Percentiles rank a stretch among this genome's conserved stretches.
Evolutionary conservation across 495 filamentous ascomycete genomes (phyloP).

Genomic region (Tuber calosporum): DNA sequence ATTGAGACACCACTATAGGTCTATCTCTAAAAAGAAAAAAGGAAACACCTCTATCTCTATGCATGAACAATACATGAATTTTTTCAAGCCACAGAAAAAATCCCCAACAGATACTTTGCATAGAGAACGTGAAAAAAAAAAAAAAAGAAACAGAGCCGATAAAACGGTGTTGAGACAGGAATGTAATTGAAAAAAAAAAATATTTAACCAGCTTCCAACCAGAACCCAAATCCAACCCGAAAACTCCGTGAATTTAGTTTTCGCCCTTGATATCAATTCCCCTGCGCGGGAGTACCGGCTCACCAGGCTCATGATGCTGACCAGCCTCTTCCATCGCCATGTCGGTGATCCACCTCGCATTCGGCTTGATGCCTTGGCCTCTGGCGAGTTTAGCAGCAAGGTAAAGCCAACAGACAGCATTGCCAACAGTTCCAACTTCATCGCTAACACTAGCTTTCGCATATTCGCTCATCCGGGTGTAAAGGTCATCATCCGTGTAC

Average conservation of each 20-base stretch:
- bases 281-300: conserved; percentile 51
- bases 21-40: not conserved
- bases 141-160: not conserved
- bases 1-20: not conserved
- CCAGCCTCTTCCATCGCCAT: conserved; percentile 65
- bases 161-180: not conserved
- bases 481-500: conserved; percentile 59
- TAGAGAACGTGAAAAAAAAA: not conserved
- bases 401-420: conserved; percentile 70
- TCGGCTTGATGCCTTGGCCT: conserved; percentile 48
- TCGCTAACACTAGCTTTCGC: conserved; percentile 64
- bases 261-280: conserved; percentile 25
- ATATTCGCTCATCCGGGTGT: conserved; percentile 60
- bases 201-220: not conserved
- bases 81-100: conserved; percentile 1
- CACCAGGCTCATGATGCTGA: conserved; percentile 52
- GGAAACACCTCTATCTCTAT: too few species aligned
- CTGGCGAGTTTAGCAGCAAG: conserved; percentile 58
- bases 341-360: conserved; percentile 66
- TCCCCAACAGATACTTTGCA: not conserved
- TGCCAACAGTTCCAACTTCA: conserved; percentile 77
- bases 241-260: not conserved
- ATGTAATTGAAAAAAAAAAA: not conserved
- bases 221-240: not conserved
- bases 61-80: not conserved